These are phyloP conservation scores for Trametes sp. DNA, from an alignment of 1,284 basidiomycete genomes.

Conservation along the genomic window DNA sequence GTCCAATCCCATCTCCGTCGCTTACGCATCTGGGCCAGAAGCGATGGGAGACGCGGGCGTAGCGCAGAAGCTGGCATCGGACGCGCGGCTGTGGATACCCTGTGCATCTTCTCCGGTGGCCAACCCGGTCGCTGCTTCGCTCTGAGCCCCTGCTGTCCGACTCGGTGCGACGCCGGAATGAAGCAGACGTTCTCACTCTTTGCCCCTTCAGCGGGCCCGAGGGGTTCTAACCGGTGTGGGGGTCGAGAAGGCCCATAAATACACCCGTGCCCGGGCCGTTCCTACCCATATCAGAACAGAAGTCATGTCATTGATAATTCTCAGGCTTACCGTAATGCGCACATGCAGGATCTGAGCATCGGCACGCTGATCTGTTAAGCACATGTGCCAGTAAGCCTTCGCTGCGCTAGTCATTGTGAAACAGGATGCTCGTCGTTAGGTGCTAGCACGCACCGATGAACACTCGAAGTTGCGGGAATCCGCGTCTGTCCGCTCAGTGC, in stretches of 20 bases:
- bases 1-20: not conserved
- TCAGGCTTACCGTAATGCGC: not conserved
- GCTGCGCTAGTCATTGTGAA: no score
- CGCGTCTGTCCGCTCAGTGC: no score
- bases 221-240: not conserved
- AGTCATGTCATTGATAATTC: not conserved
- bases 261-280: not conserved
- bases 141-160: not conserved
- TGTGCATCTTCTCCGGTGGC: not conserved
- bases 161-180: not conserved
- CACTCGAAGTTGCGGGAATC: no score
- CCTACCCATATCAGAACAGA: not conserved
- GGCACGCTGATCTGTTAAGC: no score
- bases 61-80: not conserved
- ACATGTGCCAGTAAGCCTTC: no score
- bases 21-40: not conserved
- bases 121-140: not conserved
- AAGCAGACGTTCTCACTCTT: not conserved
- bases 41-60: not conserved
- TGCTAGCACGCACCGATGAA: no score
- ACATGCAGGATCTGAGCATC: not conserved
- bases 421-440: no score
- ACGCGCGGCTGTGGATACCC: not conserved
- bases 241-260: no score
- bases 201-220: not conserved